phyloP scores from a whole-genome alignment of 169 alveolate species.

The Neospora caninum region DNA sequence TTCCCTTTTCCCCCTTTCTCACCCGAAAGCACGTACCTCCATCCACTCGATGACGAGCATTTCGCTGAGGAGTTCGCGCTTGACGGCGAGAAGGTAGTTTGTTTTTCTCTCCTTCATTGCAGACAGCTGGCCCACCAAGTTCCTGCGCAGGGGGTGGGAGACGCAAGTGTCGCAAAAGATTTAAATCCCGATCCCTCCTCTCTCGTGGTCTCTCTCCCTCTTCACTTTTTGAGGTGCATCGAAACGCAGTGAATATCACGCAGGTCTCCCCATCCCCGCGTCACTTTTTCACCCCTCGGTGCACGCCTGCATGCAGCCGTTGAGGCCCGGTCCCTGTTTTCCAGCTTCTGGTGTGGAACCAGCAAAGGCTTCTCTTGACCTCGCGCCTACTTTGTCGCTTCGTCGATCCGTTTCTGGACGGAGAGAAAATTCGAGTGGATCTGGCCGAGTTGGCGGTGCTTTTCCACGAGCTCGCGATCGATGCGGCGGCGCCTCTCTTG shows the following conservation, averaged over 20 bases:
- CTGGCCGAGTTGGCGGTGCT: slow-evolving; percentile 83
- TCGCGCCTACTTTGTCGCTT: slow-evolving; percentile 74
- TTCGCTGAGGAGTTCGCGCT: slow-evolving; percentile 85
- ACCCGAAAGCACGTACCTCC: slow-evolving; percentile 72
- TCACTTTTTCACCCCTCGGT: too few species aligned
- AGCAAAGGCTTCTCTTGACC: too few species aligned
- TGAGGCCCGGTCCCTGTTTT: too few species aligned
- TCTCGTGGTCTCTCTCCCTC: too few species aligned
- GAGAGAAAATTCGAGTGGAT: slow-evolving; percentile 84
- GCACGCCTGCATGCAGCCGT: too few species aligned
- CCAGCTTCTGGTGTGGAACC: too few species aligned
- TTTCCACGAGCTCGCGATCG: slow-evolving; percentile 76
- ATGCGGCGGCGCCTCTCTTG: slow-evolving; percentile 77
- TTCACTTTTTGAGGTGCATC: too few species aligned
- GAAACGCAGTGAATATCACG: too few species aligned
- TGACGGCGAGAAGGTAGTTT: slow-evolving; percentile 81
- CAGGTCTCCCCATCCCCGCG: too few species aligned
- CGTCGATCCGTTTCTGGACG: slow-evolving; percentile 83
- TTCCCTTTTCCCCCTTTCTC: background rate
- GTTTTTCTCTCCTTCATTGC: slow-evolving; percentile 78
- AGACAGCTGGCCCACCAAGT: slow-evolving; percentile 73
- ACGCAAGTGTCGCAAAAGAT: background rate
- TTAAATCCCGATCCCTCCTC: too few species aligned
- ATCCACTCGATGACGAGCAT: slow-evolving; percentile 86
- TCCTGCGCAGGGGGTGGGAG: slow-evolving; percentile 13